Conservation (phyloP, 495 filamentous ascomycete species). For the Hypoxylon cercidicola region DNA sequence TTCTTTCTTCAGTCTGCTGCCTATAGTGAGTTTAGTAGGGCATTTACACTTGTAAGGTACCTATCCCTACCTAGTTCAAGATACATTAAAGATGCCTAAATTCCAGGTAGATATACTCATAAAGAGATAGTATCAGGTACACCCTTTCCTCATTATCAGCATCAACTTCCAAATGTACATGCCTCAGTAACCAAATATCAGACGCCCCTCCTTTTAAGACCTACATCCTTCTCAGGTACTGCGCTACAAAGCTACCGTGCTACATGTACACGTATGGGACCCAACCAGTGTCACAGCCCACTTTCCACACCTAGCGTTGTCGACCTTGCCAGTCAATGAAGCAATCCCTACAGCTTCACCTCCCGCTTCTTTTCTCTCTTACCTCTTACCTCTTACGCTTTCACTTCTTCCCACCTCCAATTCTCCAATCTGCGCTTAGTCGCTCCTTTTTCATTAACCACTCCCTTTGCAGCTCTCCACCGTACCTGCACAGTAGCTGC, state of each 20-base stretch:
- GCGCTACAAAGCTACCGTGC: conserved; percentile 1
- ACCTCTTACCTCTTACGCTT: too few species aligned
- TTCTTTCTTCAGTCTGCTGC: too few species aligned
- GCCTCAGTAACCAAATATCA: too few species aligned
- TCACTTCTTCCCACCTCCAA: conserved; percentile 13
- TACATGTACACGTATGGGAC: conserved; percentile 37
- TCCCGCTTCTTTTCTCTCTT: conserved; percentile 18
- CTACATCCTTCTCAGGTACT: conserved; percentile 9
- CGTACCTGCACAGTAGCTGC: background rate
- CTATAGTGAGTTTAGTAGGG: too few species aligned
- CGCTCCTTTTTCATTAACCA: conserved; percentile 16
- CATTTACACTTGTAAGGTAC: background rate
- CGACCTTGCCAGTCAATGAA: conserved; percentile 36
- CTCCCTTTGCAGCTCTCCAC: conserved; percentile 3
- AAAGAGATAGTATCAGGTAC: too few species aligned
- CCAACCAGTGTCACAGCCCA: conserved; percentile 40
- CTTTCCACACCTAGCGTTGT: conserved; percentile 29
- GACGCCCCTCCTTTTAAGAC: background rate
- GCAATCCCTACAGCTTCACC: conserved; percentile 41
- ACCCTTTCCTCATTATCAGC: too few species aligned
- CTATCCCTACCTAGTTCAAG: too few species aligned
- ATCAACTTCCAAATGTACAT: too few species aligned
- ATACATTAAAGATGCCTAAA: too few species aligned
- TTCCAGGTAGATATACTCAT: too few species aligned
- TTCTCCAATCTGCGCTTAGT: conserved; percentile 26